Percentiles rank a stretch among this genome's conserved stretches.
These are phyloP conservation scores for Mercurialis annua DNA, from an alignment of 345 rosid species.

Conservation along the genomic window DNA sequence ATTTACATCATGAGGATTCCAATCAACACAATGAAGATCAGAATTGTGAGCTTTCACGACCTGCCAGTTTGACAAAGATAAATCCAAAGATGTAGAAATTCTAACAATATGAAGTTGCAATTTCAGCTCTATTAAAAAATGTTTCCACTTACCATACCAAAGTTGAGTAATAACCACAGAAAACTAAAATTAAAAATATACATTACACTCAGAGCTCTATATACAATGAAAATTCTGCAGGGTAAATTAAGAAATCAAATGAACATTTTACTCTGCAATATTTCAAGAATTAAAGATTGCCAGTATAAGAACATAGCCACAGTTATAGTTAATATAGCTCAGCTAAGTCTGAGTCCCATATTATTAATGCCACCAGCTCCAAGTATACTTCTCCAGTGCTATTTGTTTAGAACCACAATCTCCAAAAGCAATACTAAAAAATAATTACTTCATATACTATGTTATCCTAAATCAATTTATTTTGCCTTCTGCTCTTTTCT, in stretches of 20 bases:
- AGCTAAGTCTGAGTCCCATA: not conserved
- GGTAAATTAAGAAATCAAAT: not conserved
- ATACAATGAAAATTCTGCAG: not conserved
- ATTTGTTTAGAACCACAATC: not conserved
- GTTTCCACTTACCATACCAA: not conserved
- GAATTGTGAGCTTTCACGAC: constrained; percentile 65
- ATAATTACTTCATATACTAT: not conserved
- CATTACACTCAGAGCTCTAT: not conserved
- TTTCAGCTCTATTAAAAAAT: not conserved
- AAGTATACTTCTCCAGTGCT: not conserved
- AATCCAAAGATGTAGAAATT: not conserved
- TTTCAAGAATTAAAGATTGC: too few species aligned
- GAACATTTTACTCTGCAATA: not conserved
- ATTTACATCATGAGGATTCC: constrained; percentile 64
- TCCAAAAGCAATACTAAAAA: not conserved
- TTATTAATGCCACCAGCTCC: not conserved
- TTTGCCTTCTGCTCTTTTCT: not conserved
- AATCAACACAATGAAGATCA: constrained; percentile 73
- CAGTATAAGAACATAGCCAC: not conserved
- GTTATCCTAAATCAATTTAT: not conserved
- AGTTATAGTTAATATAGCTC: not conserved
- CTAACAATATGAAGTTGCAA: not conserved
- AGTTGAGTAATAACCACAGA: not conserved
- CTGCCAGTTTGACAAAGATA: constrained; percentile 21
- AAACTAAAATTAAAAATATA: not conserved